Conservation (phyloP, 208 protist genomes). For the Naegleria lovaniensis region DNA sequence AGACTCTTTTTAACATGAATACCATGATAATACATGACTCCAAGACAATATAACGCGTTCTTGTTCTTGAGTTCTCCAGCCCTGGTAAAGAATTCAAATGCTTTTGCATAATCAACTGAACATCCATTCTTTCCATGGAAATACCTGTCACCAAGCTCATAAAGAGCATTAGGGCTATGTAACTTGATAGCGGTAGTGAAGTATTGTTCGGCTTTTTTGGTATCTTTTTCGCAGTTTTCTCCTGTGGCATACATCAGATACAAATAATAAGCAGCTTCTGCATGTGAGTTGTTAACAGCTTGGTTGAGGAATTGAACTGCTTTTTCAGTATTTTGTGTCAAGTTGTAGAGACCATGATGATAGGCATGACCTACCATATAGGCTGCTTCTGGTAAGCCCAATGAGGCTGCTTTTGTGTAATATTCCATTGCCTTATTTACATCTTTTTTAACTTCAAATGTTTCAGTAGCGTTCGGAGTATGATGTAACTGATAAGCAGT, state of each 20-base stretch:
- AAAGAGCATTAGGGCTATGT: background rate
- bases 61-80: background rate
- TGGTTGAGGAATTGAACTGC: background rate
- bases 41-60: slow-evolving; percentile 24
- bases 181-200: background rate
- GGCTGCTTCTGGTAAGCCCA: background rate
- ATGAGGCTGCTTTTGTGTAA: background rate
- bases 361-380: slow-evolving; percentile 4
- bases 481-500: background rate
- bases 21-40: slow-evolving; percentile 8
- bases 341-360: background rate
- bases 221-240: background rate
- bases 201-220: background rate
- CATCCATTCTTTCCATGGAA: background rate
- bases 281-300: background rate
- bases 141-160: background rate
- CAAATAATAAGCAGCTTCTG: background rate
- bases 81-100: background rate
- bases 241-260: background rate
- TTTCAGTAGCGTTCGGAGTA: background rate
- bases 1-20: background rate
- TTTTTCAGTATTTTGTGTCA: background rate
- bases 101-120: background rate
- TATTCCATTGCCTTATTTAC: background rate
- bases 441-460: background rate